Base-by-base conservation (phyloP, 805 yeast species). In the Kuraishia ogatae region DNA sequence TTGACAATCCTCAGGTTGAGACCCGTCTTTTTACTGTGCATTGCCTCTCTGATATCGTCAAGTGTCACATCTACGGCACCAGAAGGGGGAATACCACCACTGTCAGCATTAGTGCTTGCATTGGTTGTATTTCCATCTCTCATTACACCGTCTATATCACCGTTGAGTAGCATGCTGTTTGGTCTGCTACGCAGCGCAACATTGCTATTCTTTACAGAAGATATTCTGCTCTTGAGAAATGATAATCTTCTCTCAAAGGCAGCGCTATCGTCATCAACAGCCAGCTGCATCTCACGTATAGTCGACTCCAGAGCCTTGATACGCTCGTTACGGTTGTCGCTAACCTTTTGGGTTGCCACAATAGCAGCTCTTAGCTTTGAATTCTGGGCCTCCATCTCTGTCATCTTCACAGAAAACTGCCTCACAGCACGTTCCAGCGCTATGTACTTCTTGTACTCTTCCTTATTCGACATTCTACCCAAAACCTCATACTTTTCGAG, bases 351-450 rank as follows among this genome's bases (percentile, higher is more conserved):
- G 47, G 82, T 73, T 2, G 82, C 71, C 26, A 73, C 72, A 20
- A 85, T 70, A 60, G 85, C 89, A 60, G 76, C 80, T 53, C 80
- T 73, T 39, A 87, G 68, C 52, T 78, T 72, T 29, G 74, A 68
- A 63, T 87, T 87, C 63, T 84, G 85, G n/a, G 73, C 66, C 57
- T 84, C 85, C 35, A 85, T 77, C 57, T 85, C 87, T 53, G 75
- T 75, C 54, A 86, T 75, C 55, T 84, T 83, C n/a, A 71, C 72
- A 20, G 80, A 75, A 58, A 87, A 75, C 57, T 77, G 83, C 50
- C 77, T 78, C 20, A 87, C 68, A 1, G 89, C 76, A 51, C 76
- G 74, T 60, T 85, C 89, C 54, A 87, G 66, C 11, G 79, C 76
- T 51, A 76, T 72, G 28, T 82, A 64, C 59, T 79, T 80, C 59